Base-by-base conservation (phyloP, 305 asterid genomes). In the Fraxinus nigra region DNA sequence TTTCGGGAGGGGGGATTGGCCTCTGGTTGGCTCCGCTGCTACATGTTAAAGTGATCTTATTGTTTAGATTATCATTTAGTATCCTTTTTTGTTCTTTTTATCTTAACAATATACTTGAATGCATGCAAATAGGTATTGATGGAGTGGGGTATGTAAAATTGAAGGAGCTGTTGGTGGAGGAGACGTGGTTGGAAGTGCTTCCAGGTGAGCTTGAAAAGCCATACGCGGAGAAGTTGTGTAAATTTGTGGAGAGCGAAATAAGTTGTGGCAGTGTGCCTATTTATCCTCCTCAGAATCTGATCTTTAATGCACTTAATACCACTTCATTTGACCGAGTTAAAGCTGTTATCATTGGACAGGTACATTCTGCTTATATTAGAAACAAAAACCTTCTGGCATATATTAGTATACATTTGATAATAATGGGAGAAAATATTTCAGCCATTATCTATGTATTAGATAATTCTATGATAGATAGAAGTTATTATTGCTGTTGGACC, bases 341-440 rank as follows among this genome's bases (percentile, higher is more conserved):
- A 89, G 98, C 93, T 5, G 99, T 94, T 80, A 96, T 96, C 80
- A 91, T 96, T 78, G 99, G 99, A 72, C 99, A 95, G 98, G 98
- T 93, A 77, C 75, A 8, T 79, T 79, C 32, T 69, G 9, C 16
- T 75, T 81, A 56, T 69, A 56, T 78, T 46, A 70, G 54, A 83
- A 79, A 76, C 76, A 67, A 75, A 40, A 79, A 65, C 80, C 79
- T 77, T 34, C 14, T 65, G 56, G 54, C 69, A 67, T 61, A 40
- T 5, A 4, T 7, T 54, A 9, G 51, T 40, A 20, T n/a, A 0
- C 78, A 22, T 63, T 69, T 69, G 7, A 30, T 30, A 28, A 30
- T 26, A 69, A 30, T 11, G 24, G 22, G 40, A 30, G 33, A 69
- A 6, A 5, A 54, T 54, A 51, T 16, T 54, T 54, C 24, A 54